Evolutionary conservation across 75 land plant species (phyloP).

Genomic region (Pinus albicaulis): DNA sequence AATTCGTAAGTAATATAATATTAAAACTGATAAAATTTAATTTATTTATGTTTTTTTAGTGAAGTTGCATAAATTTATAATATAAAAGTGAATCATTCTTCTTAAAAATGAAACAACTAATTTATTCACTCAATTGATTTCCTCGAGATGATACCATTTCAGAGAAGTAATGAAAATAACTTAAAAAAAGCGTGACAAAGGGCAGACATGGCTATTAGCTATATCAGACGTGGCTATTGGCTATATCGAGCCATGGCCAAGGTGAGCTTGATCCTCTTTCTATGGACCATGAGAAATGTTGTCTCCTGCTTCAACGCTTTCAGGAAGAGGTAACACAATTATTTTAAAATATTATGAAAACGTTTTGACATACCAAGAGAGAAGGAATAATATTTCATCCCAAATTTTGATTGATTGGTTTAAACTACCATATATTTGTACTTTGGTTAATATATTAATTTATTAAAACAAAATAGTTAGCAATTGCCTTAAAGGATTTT

Average conservation of each 20-base stretch:
- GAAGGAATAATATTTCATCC: too few species aligned
- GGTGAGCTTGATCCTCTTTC: conserved; percentile 80
- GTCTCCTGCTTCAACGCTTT: conserved; percentile 94
- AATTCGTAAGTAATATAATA: background rate
- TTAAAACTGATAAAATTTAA: too few species aligned
- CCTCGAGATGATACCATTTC: background rate
- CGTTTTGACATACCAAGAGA: too few species aligned
- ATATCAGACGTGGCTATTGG: conserved; percentile 87
- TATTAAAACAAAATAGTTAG: too few species aligned
- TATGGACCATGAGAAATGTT: conserved; percentile 89
- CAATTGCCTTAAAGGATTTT: too few species aligned
- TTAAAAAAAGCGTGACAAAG: conserved; percentile 89
- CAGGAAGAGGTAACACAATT: conserved; percentile 82
- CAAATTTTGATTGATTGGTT: too few species aligned
- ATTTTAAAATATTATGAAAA: background rate
- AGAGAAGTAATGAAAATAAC: conserved; percentile 63
- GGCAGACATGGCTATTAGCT: conserved; percentile 89
- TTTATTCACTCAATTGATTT: background rate
- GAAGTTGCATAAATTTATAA: too few species aligned
- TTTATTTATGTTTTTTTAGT: too few species aligned
- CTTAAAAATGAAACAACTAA: too few species aligned
- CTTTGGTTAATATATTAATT: too few species aligned
- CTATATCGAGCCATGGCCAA: conserved; percentile 77
- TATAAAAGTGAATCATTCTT: too few species aligned
- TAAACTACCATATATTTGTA: too few species aligned